A percentile compares a stretch with the other conserved stretches of the same genome.
Conservation (phyloP, 768 basidiomycete genomes). For the Gloeostereum incarnatum region DNA sequence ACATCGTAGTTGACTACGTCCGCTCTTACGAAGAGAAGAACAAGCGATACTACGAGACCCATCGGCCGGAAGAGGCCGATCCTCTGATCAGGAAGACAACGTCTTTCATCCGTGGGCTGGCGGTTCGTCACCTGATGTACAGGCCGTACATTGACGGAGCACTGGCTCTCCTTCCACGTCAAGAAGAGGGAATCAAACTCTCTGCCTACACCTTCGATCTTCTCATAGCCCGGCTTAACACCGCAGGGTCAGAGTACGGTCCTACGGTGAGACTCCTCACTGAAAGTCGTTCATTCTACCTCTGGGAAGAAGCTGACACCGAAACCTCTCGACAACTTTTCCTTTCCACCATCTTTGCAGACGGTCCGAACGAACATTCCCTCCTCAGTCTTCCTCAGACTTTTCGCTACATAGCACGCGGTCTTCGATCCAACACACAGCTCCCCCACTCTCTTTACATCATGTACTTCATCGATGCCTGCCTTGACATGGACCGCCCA, state of each 20-base stretch:
- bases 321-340: background rate
- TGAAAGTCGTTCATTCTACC: background rate
- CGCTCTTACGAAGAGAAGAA: constrained; percentile 19
- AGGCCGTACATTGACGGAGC: constrained; percentile 30
- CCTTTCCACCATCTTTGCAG: background rate
- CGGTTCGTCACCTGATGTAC: constrained; percentile 30
- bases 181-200: constrained; percentile 19
- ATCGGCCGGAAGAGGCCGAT: constrained; percentile 2
- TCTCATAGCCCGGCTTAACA: constrained; percentile 17
- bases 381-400: background rate
- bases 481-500: constrained; percentile 22
- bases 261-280: no score
- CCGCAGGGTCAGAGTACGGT: background rate
- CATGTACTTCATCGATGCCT: constrained; percentile 23
- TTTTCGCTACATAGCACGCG: constrained; percentile 13
- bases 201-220: constrained; percentile 25
- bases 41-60: constrained; percentile 12
- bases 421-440: constrained; percentile 7
- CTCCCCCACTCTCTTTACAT: constrained; percentile 19
- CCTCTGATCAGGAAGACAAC: constrained; percentile 7
- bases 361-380: background rate
- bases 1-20: constrained; percentile 28
- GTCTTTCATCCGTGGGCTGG: constrained; percentile 21
- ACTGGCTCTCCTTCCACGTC: constrained; percentile 31
- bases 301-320: background rate